Base-by-base conservation (phyloP, 495 filamentous ascomycete species). In the Lepraria neglecta region DNA sequence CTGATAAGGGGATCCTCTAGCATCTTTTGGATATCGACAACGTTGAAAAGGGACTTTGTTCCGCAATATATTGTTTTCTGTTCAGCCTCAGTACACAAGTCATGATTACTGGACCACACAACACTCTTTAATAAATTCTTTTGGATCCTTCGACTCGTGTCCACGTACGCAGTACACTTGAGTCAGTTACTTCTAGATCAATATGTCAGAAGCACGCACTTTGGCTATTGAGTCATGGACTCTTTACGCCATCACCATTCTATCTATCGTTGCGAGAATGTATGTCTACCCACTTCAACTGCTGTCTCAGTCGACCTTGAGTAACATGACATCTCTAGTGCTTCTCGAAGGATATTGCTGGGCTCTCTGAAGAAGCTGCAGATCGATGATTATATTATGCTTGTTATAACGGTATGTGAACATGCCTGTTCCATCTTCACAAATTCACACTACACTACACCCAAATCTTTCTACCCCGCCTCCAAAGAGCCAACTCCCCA, bases 311-410 rank as follows among this genome's bases (percentile, higher is more conserved):
- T 27, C 17, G 9, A 40, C 12, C 2, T 53, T 35, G 61, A 61
- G 31, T 55, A 44, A 46, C 33, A 48, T 58, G 58, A 38, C 2
- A 5, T 33, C 9, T 52, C 27, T 30, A 68, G 65, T 3, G 24
- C 59, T 21, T 77, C 73, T 21, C 72, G 75, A 51, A 59, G 62
- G 30, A 51, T 83, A 15, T 74, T 77, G 44, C 67, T 81, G 15
- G 76, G 80, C 9, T 69, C 73, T 0, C 66, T 74, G 45, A 76
- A 69, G 27, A 70, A 73, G 12, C 69, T 84, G 43, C 77, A 84
- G 64, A 31, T 74, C 3, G 83, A 85, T 56, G 83, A 86, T 65
- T 80, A 72, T 56, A 48, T 83, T 19, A 84, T 85, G 75, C 24
- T 79, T 0, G 58, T 80, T 40, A 77, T 75, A 11, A 66, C 78